Conservation (phyloP, 1,284 basidiomycete species). For the Cystobasidium pallidum region DNA sequence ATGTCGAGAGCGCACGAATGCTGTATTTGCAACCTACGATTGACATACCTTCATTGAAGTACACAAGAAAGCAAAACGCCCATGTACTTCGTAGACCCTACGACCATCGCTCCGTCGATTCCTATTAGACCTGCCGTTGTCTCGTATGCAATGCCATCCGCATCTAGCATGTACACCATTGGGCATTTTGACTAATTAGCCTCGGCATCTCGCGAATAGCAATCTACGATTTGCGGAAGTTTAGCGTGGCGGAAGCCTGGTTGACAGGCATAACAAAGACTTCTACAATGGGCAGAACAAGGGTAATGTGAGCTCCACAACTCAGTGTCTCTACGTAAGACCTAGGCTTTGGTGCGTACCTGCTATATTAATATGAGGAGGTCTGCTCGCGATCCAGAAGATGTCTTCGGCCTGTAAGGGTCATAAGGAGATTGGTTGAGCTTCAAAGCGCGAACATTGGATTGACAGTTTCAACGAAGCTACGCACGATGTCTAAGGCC, state of each 20-base stretch:
- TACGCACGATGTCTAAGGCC: constrained; percentile 70
- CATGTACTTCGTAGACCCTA: background rate
- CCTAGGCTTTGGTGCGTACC: background rate
- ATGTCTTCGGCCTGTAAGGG: constrained; percentile 80
- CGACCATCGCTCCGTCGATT: background rate
- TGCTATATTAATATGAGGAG: constrained; percentile 55
- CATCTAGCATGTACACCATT: too few species aligned
- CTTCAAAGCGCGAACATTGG: background rate
- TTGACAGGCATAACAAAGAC: constrained; percentile 64
- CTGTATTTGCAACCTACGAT: too few species aligned
- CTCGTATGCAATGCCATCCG: background rate
- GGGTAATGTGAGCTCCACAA: background rate
- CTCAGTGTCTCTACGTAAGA: background rate
- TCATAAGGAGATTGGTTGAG: background rate
- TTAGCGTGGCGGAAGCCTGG: constrained; percentile 59
- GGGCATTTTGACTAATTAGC: too few species aligned
- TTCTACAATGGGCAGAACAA: constrained; percentile 4
- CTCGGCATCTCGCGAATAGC: too few species aligned
- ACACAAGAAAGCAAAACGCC: too few species aligned
- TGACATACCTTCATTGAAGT: too few species aligned
- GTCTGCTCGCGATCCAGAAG: constrained; percentile 88
- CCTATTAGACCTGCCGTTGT: background rate
- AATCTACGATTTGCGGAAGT: constrained; percentile 23
- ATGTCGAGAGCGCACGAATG: too few species aligned
- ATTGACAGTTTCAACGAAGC: too few species aligned